These are phyloP conservation scores for Pezicula rhizophila DNA, from an alignment of 2,329 filamentous ascomycete genomes.

Conservation along the genomic window DNA sequence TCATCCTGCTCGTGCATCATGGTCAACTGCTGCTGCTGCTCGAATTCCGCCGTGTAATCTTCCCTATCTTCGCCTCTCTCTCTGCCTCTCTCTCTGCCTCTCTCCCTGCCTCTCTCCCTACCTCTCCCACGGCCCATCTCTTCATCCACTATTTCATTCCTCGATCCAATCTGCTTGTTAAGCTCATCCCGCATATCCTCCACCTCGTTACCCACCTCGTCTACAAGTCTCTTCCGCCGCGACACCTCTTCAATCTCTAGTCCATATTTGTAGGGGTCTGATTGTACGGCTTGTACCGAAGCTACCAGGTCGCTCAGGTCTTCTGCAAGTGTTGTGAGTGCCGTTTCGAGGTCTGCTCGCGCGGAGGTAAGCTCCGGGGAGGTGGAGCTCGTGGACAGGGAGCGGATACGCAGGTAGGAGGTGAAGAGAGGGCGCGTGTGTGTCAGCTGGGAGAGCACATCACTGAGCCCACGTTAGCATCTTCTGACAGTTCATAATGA, in stretches of 20 bases:
- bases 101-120: conserved; percentile 27
- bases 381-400: conserved; percentile 62
- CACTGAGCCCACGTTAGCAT: conserved; percentile 45
- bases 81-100: conserved; percentile 40
- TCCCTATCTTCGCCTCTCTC: conserved; percentile 27
- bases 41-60: conserved; percentile 66
- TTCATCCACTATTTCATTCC: conserved; percentile 25
- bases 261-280: conserved; percentile 80
- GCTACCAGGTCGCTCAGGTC: conserved; percentile 86
- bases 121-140: conserved; percentile 33
- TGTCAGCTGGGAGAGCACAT: conserved; percentile 79
- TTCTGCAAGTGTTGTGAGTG: conserved; percentile 65
- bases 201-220: conserved; percentile 83
- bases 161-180: conserved; percentile 45
- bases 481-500: conserved; percentile 3
- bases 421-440: conserved; percentile 81
- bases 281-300: conserved; percentile 81
- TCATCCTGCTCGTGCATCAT: conserved; percentile 95
- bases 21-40: conserved; percentile 83
- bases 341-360: conserved; percentile 58
- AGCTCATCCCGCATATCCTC: conserved; percentile 86
- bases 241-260: conserved; percentile 76
- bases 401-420: conserved; percentile 93
- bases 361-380: conserved; percentile 84
- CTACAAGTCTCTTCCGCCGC: conserved; percentile 73